These are phyloP conservation scores for Candida methanosorbosa DNA, from an alignment of 805 yeast species.

Conservation along the genomic window DNA sequence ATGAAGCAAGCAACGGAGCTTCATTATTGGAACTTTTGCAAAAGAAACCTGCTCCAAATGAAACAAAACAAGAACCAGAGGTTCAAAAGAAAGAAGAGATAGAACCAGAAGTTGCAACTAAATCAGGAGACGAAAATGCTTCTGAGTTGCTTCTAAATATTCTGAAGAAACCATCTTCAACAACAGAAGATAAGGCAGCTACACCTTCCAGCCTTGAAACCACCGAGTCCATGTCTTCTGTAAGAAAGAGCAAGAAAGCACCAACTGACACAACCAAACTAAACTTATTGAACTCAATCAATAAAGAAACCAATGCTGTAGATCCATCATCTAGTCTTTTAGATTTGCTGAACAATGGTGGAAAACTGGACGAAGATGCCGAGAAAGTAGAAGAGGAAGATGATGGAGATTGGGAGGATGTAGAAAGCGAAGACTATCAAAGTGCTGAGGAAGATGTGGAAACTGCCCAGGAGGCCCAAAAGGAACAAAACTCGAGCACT, in stretches of 20 bases:
- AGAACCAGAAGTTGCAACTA: too few relatives aligned
- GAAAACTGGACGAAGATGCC: not conserved
- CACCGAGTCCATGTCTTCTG: too few relatives aligned
- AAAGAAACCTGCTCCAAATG: not conserved
- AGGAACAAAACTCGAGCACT: too few relatives aligned
- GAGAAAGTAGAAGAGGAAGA: not conserved
- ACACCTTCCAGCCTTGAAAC: too few relatives aligned
- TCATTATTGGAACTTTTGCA: not conserved
- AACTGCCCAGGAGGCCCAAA: not conserved
- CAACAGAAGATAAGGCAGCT: not conserved
- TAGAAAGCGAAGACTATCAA: not conserved
- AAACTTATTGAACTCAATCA: not conserved
- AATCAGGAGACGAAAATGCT: too few relatives aligned
- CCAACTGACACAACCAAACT: not conserved
- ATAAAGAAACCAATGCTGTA: not conserved
- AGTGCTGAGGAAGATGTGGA: not conserved
- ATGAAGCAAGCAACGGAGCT: not conserved
- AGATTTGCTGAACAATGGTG: not conserved
- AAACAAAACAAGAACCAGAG: not conserved
- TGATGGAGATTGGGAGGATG: not conserved
- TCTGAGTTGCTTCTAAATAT: conserved; percentile 2
- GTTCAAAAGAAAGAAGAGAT: not conserved
- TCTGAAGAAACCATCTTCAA: conserved; percentile 3
- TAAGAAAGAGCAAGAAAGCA: not conserved
- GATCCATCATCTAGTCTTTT: not conserved